Conservation (phyloP, 768 basidiomycete species). For the Tephrocybe sp. region DNA sequence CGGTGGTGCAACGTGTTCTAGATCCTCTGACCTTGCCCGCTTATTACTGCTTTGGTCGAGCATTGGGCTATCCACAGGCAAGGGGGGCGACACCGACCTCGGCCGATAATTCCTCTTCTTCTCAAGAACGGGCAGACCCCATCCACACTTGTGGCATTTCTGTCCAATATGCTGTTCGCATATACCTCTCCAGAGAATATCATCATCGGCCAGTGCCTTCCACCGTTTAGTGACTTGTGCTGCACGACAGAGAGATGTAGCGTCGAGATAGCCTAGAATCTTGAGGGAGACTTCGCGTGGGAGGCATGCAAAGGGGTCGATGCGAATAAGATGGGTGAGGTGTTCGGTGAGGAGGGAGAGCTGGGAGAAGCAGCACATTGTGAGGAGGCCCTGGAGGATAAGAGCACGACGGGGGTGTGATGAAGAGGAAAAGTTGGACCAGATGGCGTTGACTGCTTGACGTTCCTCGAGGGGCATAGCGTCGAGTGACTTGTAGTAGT, state of each 20-base stretch:
- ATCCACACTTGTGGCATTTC: constrained; percentile 95
- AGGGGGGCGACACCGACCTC: constrained; percentile 24
- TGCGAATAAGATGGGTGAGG: constrained; percentile 86
- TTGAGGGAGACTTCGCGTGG: constrained; percentile 89
- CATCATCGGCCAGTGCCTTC: constrained; percentile 90
- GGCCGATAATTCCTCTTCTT: constrained; percentile 53
- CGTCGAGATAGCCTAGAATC: constrained; percentile 86
- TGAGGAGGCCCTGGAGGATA: constrained; percentile 94
- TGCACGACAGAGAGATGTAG: constrained; percentile 88
- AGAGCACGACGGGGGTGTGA: constrained; percentile 87
- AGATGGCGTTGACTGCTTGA: constrained; percentile 84
- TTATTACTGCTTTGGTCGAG: constrained; percentile 31
- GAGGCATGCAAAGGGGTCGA: constrained; percentile 90
- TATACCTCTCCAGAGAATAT: constrained; percentile 92
- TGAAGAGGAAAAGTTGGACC: constrained; percentile 96
- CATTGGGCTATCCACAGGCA: constrained; percentile 3
- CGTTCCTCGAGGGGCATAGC: constrained; percentile 83
- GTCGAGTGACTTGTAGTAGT: constrained; percentile 96
- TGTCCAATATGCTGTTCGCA: constrained; percentile 98
- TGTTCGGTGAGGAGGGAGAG: constrained; percentile 94
- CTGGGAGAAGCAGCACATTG: constrained; percentile 99
- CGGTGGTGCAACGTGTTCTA: constrained; percentile 29
- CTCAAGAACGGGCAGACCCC: constrained; percentile 92
- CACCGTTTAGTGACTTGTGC: constrained; percentile 87
- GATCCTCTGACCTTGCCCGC: constrained; percentile 34